Base-by-base conservation (phyloP, 805 yeast genomes). In the Wickerhamiella kurtzmanii region DNA sequence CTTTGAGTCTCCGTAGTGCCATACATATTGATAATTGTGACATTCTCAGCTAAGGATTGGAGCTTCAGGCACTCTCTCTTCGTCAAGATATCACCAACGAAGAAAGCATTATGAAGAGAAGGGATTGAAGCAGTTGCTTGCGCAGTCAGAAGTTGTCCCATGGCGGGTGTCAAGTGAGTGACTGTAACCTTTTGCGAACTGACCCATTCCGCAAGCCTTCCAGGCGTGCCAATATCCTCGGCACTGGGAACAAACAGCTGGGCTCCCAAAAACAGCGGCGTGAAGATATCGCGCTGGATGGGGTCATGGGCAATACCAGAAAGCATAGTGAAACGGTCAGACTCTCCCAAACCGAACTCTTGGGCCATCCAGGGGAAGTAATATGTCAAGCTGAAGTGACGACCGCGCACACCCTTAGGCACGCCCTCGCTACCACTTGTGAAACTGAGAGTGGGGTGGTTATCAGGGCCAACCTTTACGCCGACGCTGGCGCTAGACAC, bases 281-380 rank as follows among this genome's bases (percentile, higher is more conserved):
- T 92, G 65, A 92, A 92, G 82, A 92, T 92, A 66, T 92, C 99
- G 71, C 99, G 82, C 70, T 92, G 99, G 53, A 92, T 89, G 11
- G 99, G 99, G 66, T 92, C 99, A 64, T 92, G 99, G 0, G 99
- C 99, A 63, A 92, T 92, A 60, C 99, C 99, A 6, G 95, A 83
- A 51, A 92, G 74, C 99, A 92, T 92, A 18, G 99, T 92, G 70
- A 92, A 92, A 60, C 72, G 82, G 64, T 94, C 98, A 35, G 78
- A 73, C 46, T 75, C 81, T 38, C 82, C 73, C 37, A 92, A 73
- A 32, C 79, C 77, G 59, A 92, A 92, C 41, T 80, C 75, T 64
- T 84, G 66, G 17, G 96, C 73, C 99, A 92, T 92, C 99, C 99
- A 92, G 35, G 95, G 95, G 75, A 92, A 92, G 67, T 92, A 92